Conservation (phyloP, 345 rosid species). For the Citrus mangshanensis region DNA sequence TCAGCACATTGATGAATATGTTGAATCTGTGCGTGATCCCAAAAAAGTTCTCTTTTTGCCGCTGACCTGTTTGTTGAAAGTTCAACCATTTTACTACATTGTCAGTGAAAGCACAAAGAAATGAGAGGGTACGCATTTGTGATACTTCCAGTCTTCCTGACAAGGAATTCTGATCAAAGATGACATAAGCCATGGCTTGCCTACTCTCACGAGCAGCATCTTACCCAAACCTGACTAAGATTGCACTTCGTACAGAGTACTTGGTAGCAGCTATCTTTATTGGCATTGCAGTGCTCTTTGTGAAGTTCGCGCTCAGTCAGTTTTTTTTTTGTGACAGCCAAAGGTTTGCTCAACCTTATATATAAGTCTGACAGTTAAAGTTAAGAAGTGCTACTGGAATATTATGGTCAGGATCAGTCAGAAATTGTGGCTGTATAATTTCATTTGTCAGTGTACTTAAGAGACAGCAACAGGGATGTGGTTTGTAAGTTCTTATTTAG, state of each 20-base stretch:
- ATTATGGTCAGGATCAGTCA: no score
- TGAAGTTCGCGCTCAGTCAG: no score
- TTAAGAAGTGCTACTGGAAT: no score
- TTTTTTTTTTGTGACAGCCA: no score
- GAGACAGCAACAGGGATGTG: no score
- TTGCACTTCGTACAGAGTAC: constrained; percentile 36
- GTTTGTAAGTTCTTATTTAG: no score
- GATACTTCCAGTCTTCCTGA: not conserved
- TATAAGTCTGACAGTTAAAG: no score
- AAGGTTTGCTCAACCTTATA: no score
- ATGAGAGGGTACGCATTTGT: not conserved
- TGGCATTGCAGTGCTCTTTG: no score
- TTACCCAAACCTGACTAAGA: constrained; percentile 27
- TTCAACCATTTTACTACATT: not conserved
- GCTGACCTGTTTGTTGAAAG: not conserved
- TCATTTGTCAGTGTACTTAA: no score
- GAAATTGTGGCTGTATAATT: no score
- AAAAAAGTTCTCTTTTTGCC: not conserved
- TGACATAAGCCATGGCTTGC: constrained; percentile 1
- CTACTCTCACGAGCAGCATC: not conserved
- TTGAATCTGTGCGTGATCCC: not conserved
- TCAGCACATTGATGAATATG: not conserved
- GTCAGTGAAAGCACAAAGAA: not conserved
- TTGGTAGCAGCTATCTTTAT: not conserved
- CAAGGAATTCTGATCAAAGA: not conserved